These are phyloP conservation scores for Heliocybe sulcata DNA, from an alignment of 1,284 basidiomycete genomes.

Conservation along the genomic window DNA sequence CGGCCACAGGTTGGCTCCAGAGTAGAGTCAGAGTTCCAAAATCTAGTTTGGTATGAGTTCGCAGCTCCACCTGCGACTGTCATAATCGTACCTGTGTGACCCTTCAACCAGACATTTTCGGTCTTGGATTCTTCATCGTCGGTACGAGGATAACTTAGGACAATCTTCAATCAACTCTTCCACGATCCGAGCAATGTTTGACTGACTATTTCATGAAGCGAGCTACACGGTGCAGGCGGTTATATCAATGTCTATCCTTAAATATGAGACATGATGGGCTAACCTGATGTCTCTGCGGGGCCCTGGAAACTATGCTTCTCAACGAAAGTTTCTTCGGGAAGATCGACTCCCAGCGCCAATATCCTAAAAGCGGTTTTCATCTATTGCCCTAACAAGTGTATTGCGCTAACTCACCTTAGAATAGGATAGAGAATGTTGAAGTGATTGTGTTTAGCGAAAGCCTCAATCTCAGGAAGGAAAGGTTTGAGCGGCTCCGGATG, in stretches of 20 bases:
- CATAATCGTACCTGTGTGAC: constrained; percentile 41
- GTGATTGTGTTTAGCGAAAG: constrained; percentile 45
- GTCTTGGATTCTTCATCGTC: constrained; percentile 48
- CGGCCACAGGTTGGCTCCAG: constrained; percentile 55
- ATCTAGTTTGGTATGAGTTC: constrained; percentile 26
- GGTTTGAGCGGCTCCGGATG: constrained; percentile 45
- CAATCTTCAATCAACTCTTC: background rate
- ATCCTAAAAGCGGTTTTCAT: constrained; percentile 25
- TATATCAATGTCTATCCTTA: background rate
- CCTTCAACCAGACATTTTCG: constrained; percentile 53
- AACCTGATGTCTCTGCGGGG: constrained; percentile 23
- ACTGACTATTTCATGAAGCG: constrained; percentile 50
- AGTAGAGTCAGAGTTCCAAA: constrained; percentile 50
- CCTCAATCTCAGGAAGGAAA: constrained; percentile 50
- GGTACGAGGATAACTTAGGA: constrained; percentile 30
- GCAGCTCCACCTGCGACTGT: background rate
- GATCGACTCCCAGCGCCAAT: constrained; percentile 27
- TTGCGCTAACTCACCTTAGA: constrained; percentile 28
- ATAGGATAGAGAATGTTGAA: constrained; percentile 41
- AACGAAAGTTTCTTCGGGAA: constrained; percentile 28
- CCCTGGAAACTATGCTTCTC: constrained; percentile 21
- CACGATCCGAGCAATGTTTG: background rate
- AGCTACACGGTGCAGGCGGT: constrained; percentile 19
- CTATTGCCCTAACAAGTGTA: background rate
- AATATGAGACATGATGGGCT: background rate